Conservation (phyloP, 1,284 basidiomycete species). For the Ustilago curta region DNA sequence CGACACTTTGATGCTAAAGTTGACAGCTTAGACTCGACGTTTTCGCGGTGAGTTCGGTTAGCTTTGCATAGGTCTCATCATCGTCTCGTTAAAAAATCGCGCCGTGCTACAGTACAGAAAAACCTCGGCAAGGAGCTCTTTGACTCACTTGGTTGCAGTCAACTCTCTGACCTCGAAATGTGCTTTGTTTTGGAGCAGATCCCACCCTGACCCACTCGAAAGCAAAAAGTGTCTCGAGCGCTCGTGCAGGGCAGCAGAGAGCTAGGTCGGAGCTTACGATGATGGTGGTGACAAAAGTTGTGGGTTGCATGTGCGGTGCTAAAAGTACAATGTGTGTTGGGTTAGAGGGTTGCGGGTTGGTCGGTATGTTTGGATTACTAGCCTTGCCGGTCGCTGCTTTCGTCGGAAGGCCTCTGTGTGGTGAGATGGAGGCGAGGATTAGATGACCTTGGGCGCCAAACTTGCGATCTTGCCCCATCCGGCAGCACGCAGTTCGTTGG, state of each 20-base stretch:
- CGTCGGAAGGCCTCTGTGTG: not conserved
- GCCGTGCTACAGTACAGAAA: no score
- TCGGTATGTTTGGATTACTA: no score
- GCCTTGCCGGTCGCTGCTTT: constrained; percentile 16
- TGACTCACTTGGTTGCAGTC: not conserved
- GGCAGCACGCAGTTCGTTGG: constrained; percentile 86
- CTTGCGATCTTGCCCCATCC: constrained; percentile 96
- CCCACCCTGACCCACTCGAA: not conserved
- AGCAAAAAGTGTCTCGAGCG: no score
- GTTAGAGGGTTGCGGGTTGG: not conserved
- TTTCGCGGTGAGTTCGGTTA: not conserved
- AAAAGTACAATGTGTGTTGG: constrained; percentile 29
- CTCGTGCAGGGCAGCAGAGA: no score
- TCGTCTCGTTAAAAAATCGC: not conserved
- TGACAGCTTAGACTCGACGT: not conserved
- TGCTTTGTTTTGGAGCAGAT: not conserved
- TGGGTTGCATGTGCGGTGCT: constrained; percentile 11
- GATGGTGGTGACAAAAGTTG: constrained; percentile 18
- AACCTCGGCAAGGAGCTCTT: not conserved
- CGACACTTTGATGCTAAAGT: no score
- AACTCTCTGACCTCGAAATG: not conserved
- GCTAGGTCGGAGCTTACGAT: not conserved
- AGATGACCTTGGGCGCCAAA: constrained; percentile 86
- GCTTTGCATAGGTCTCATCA: not conserved
- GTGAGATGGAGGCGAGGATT: not conserved